Percentiles rank a stretch among this genome's conserved stretches.
Conservation (phyloP, 805 yeast genomes). For the Myxozyma kluyveri region DNA sequence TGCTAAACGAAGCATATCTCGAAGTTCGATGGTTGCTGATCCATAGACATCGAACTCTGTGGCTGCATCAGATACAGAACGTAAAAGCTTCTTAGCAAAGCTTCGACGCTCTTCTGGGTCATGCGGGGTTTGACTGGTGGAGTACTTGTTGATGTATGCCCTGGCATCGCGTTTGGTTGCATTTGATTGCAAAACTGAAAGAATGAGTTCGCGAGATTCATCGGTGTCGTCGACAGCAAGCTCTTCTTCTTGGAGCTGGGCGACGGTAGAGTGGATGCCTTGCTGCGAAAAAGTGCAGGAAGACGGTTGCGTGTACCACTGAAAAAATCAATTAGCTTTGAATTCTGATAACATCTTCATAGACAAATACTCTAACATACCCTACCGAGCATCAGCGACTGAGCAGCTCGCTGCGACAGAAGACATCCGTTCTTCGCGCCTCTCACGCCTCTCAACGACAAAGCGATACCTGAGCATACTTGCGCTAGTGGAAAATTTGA, state of each 20-base stretch:
- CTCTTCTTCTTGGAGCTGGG: conserved; percentile 4
- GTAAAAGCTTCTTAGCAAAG: conserved; percentile 38
- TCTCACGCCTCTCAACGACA: not conserved
- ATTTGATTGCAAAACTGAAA: conserved; percentile 81
- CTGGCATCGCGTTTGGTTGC: conserved; percentile 92
- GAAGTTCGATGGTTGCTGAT: conserved; percentile 35
- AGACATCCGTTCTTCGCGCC: no score
- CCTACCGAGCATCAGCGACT: not conserved
- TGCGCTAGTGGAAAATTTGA: not conserved
- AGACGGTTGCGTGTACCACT: no score
- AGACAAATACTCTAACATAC: not conserved
- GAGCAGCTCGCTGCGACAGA: no score
- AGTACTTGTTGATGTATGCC: conserved; percentile 71
- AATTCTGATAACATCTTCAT: no score
- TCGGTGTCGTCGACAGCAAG: conserved; percentile 3
- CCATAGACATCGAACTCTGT: conserved; percentile 38
- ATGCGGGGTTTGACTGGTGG: conserved; percentile 41
- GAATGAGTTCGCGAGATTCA: conserved; percentile 53
- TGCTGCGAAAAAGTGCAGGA: no score
- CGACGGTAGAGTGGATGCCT: no score
- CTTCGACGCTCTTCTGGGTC: conserved; percentile 34
- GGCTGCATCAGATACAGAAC: conserved; percentile 26
- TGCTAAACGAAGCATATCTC: conserved; percentile 47
- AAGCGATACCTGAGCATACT: not conserved
- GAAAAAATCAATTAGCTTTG: no score